Conservation (phyloP, 257 asterid species). For the Cinchona pubescens region DNA sequence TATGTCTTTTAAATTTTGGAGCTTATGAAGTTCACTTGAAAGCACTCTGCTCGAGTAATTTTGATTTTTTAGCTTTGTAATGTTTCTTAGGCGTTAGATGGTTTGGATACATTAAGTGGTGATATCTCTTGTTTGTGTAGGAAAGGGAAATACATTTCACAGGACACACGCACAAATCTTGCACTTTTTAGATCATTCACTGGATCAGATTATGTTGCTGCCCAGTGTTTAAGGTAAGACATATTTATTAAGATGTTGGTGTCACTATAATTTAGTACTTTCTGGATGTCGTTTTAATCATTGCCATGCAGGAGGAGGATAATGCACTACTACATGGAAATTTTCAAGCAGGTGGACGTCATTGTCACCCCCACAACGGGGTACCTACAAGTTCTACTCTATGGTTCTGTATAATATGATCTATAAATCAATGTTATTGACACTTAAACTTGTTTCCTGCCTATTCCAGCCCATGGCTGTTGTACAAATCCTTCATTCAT, state of each 20-base stretch:
- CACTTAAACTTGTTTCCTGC: background rate
- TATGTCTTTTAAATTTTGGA: conserved; percentile 32
- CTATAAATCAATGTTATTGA: background rate
- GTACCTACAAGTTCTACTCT: conserved; percentile 40
- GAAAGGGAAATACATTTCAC: conserved; percentile 52
- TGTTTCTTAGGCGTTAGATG: background rate
- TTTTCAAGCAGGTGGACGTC: conserved; percentile 75
- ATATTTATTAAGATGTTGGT: background rate
- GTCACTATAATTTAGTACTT: background rate
- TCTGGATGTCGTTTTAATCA: conserved; percentile 10
- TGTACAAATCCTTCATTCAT: background rate
- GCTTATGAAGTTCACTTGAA: conserved; percentile 15
- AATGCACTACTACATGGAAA: conserved; percentile 79
- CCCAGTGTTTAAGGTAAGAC: conserved; percentile 84
- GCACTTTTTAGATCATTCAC: conserved; percentile 84
- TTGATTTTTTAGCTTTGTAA: background rate
- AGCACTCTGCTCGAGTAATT: background rate
- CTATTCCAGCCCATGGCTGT: background rate
- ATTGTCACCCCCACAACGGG: conserved; percentile 96
- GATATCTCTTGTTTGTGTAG: conserved; percentile 37
- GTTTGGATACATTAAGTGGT: background rate
- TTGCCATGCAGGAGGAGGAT: conserved; percentile 67
- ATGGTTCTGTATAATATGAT: background rate
- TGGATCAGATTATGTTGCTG: conserved; percentile 89
- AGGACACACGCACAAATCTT: conserved; percentile 77